Evolutionary conservation across 2,329 filamentous ascomycete genomes (phyloP).

Genomic region (Fusarium camptoceras): DNA sequence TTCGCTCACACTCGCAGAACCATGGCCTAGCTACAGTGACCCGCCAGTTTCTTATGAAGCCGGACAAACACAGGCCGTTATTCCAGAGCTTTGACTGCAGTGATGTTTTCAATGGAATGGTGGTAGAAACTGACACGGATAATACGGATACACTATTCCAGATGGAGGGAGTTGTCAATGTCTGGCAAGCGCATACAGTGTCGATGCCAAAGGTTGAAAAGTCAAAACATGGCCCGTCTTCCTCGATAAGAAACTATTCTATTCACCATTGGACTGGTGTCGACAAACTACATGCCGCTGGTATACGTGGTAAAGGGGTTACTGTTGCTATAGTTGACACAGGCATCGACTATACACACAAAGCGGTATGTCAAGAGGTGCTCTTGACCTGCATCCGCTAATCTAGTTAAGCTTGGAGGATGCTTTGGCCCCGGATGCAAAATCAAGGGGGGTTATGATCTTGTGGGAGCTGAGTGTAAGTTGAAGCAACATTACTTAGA

Average conservation of each 20-base stretch:
- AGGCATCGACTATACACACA: conserved; percentile 55
- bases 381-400: background rate
- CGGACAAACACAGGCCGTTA: conserved; percentile 23
- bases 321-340: conserved; percentile 56
- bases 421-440: conserved; percentile 56
- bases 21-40: conserved; percentile 32
- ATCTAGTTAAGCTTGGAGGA: conserved; percentile 50
- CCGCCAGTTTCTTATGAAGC: conserved; percentile 39
- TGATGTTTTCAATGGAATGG: conserved; percentile 52
- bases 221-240: conserved; percentile 24
- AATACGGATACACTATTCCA: conserved; percentile 50
- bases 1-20: conserved; percentile 34
- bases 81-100: conserved; percentile 51
- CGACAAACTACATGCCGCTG: conserved; percentile 52
- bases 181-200: conserved; percentile 52
- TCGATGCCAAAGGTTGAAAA: conserved; percentile 36
- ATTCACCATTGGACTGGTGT: conserved; percentile 56
- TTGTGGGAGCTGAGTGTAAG: conserved; percentile 52
- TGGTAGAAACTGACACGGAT: conserved; percentile 49
- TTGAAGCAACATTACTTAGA: background rate
- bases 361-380: conserved; percentile 45
- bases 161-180: conserved; percentile 52
- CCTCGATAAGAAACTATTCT: conserved; percentile 47
- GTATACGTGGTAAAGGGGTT: conserved; percentile 53
- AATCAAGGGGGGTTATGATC: conserved; percentile 54